Evolutionary conservation across 2,329 filamentous ascomycete species (phyloP).

Genomic region (Bisporella sp.): DNA sequence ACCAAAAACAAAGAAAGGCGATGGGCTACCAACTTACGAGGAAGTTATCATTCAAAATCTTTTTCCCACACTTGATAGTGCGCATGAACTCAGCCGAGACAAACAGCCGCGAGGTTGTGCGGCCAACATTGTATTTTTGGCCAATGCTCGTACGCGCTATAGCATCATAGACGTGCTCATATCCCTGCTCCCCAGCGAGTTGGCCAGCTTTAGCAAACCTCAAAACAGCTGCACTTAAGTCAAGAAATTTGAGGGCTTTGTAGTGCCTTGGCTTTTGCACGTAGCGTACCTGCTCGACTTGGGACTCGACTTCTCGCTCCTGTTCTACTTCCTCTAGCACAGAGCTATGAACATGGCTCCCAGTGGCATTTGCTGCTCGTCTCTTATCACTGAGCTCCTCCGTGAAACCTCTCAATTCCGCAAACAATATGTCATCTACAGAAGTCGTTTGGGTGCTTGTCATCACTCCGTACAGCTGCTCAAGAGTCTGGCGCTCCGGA

Average conservation of each 20-base stretch:
- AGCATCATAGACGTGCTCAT: conserved; percentile 35
- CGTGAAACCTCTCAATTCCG: conserved; percentile 26
- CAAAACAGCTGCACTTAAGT: conserved; percentile 40
- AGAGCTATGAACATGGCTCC: conserved; percentile 37
- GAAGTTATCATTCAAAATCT: conserved; percentile 35
- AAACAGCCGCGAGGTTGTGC: conserved; percentile 27
- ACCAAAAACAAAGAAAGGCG: not conserved
- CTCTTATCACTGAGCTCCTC: conserved; percentile 29
- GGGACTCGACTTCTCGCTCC: conserved; percentile 39
- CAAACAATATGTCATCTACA: not conserved
- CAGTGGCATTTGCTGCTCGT: conserved; percentile 35
- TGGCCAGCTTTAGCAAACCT: conserved; percentile 39
- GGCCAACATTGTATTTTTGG: conserved; percentile 25
- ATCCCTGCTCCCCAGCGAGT: conserved; percentile 30
- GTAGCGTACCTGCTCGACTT: conserved; percentile 39
- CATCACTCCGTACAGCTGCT: conserved; percentile 47
- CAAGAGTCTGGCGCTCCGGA: conserved; percentile 48
- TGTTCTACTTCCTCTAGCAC: conserved; percentile 48
- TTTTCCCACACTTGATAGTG: conserved; percentile 32
- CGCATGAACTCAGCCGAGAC: conserved; percentile 41
- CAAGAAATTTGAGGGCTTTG: conserved; percentile 32
- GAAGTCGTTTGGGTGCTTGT: conserved; percentile 11
- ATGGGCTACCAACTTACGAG: conserved; percentile 20
- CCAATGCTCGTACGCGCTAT: conserved; percentile 34
- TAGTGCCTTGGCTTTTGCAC: conserved; percentile 35